Evolutionary conservation across 2,329 filamentous ascomycete genomes (phyloP), one percentile per base, ranked within the genome.

Genomic region (Cladophialophora chaetospira): DNA sequence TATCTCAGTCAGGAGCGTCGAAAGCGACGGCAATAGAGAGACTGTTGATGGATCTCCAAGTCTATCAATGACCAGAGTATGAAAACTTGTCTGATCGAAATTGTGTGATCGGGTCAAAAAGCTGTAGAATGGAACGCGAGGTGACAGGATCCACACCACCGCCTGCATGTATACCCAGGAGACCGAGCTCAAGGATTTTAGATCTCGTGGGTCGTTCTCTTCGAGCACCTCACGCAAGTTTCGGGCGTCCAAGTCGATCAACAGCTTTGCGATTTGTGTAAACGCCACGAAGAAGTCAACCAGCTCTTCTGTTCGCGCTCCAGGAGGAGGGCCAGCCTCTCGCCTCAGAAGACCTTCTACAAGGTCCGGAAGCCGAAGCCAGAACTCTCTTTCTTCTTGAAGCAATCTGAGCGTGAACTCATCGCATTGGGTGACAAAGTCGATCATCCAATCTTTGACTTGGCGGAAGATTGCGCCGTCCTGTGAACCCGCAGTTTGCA

Each of bases 401-500:
- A 73, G 67, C 4, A 72, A 63, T 40, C 73, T 70, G 17, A 68
- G 63, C 0, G 70, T 68, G 3, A 77, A 58, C 17, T 65, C 67
- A 33, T 73, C 65, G 19, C 75, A 59, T 26, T 69, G 64, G 17
- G 65, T 58, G 6, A 66, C 64, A 50, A 74, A 75, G 8, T 71
- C 66, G 19, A 71, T 69, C 36, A 79, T 63, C 77, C 77, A 80
- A 13, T 68, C 61, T 52, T 74, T 75, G 10, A 78, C 63, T 3
- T 69, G 66, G 25, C 66, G 50, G 45, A 76, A 70, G 11, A 73
- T 47, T n/a, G 60, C 49, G 5, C 58, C 53, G 50, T 64, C 61
- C 40, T 61, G 55, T 5, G 46, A 33, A 28, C 53, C 53, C 8
- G 35, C 55, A 42, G 58, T 33, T 51, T 61, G 61, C 28, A 66